Evolutionary conservation across 2,329 filamentous ascomycete species (phyloP), one percentile per base, ranked within the genome.

Genomic region (Mycosphaerella arachidis): DNA sequence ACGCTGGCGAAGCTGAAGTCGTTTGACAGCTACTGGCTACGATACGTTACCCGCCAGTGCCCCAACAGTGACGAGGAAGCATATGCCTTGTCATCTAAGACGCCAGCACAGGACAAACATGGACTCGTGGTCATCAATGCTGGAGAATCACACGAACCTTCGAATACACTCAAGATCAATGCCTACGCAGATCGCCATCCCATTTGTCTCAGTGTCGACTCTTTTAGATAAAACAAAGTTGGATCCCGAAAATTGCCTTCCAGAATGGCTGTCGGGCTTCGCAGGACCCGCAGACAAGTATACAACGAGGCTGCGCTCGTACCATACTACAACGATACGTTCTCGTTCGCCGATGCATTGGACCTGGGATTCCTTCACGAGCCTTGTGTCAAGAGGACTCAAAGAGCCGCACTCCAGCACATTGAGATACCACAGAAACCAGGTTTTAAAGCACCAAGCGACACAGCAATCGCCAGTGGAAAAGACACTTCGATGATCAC

Each of bases 301-400:
- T 57, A 62, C 60, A 16, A 57, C 30, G 60, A 62, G 48, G 60
- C 60, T 12, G 37, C 33, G 1, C 48, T 62, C 4, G 27, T 62
- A 20, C 57, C 54, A n/a, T 62, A 60, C 48, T 37, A 31, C n/a
- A 27, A 45, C 20, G 52, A 57, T 35, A 60, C 43, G 45, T 62
- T 62, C 31, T 50, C 53, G 16, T 57, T 60, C 45, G 50, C 48
- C 5, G 12, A 37, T 24, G 24, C 24, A 24, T 3, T 24, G 24
- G 24, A 24, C 24, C 24, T 24, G 24, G 24, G 24, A 24, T 24
- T 24, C 3, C 24, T 24, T 24, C 24, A 24, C 24, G 24, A 24
- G 24, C 24, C 24, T 24, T 24, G 24, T 24, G 24, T 24, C 3
- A 24, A 24, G 24, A 24, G 24, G 24, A 24, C 24, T 3, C 24